Base-by-base conservation (phyloP, 2,329 filamentous ascomycete genomes). In the Incumbomyces delicatus region DNA sequence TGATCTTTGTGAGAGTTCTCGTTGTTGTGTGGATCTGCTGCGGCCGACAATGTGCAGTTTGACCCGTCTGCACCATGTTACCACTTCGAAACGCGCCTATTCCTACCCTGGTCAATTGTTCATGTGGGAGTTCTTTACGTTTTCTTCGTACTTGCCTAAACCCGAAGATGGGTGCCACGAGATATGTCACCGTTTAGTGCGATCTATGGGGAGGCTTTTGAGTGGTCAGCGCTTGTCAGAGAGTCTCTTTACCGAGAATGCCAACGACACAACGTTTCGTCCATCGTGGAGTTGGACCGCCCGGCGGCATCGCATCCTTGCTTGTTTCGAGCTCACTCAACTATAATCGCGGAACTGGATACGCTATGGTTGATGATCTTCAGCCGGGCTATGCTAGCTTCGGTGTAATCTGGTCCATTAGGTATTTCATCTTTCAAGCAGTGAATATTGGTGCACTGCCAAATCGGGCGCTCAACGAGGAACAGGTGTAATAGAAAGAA, bases 41-140 rank as follows among this genome's bases (percentile, higher is more conserved):
- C n/a, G 14, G 7, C 18, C 18, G 34, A 38, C 20, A 30, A 37
- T 38, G 42, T 38, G 42, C 42, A 20, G 33, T 45, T 38, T 38
- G 18, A 31, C 13, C 10, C 6, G 7, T 17, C 20, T 17, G 13
- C 33, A 27, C 13, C 14, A 27, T 22, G 17, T 29, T 38, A 45
- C 42, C 34, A 45, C 32, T 38, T 45, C 42, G 42, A 45, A 45
- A 45, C 42, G 32, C 41, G 41, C 41, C 41, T 44, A 44, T 33
- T 14, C 6, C 38, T n/a, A 30, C 33, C 42, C 42, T 18, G 13
- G 42, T 45, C 34, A 12, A 31, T 30, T 13, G 34, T 14, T n/a
- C 22, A 45, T 14, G 11, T n/a, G 10, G 16, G 8, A 27, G 6
- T n/a, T 11, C 20, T 38, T 34, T 29, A 10, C 2, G 5, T 12